Evolutionary conservation across 805 yeast species (phyloP), one percentile per base, ranked within the genome.

Genomic region (Komagataella mondaviorum): DNA sequence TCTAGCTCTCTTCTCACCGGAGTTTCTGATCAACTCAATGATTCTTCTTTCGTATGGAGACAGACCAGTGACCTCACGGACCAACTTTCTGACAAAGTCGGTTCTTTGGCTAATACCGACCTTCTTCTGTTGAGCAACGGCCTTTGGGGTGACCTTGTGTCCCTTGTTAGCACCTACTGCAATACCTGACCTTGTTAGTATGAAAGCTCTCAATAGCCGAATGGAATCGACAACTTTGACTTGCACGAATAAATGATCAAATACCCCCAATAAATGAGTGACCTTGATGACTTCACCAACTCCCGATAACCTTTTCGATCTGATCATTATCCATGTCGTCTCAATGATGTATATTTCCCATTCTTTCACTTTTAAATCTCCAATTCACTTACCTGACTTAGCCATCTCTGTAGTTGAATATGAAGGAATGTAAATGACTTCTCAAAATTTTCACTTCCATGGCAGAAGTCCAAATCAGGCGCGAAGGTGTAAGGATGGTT

Each of bases 1-100:
- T 88, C 93, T 88, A 65, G 99, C 99, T 83, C 98, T 93, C 95
- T 93, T 93, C 81, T 93, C 99, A 84, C 96, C 96, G 73, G 96
- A 90, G 81, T 95, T 93, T 85, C 99, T 93, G 85, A 93, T 83
- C 79, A 93, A 83, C 81, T 93, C 99, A 70, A 95, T 86, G 73
- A 93, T 84, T 81, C 99, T 90, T 83, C 96, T 90, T 82, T 93
- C 99, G 77, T 93, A 93, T 78, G 99, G 99, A 63, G 99, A 96
- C 71, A 93, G 83, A 74, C 99, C 99, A 65, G 96, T 78, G 67
- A 93, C 97, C 80, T 93, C 99, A 73, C 84, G 83, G 74, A 93
- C 95, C 60, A 93, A 78, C 69, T 84, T 80, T 77, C 99, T 86
- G 70, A 95, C 99, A 71, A 93, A 95, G 56, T 78, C 78, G 66